Evolutionary conservation across 306 rosid genomes (phyloP).

Genomic region (Rosa lucieae): DNA sequence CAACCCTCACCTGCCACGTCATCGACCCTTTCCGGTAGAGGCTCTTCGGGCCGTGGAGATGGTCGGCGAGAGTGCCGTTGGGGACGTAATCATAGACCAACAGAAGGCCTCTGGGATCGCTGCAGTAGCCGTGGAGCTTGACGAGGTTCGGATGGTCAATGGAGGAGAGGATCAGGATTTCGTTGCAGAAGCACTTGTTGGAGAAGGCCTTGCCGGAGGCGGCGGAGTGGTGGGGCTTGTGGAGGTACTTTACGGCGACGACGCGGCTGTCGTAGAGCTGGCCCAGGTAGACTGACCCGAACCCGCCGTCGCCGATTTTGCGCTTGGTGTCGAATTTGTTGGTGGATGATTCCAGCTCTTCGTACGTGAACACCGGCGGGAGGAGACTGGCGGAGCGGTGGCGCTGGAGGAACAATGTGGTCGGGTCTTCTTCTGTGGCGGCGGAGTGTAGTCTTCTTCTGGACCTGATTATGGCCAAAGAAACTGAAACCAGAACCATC

Average conservation of each 20-base stretch:
- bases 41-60: conserved; percentile 62
- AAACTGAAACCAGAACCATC: conserved; percentile 33
- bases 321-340: conserved; percentile 72
- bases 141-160: conserved; percentile 86
- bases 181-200: conserved; percentile 86
- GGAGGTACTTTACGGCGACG: conserved; percentile 86
- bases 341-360: conserved; percentile 66
- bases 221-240: conserved; percentile 47
- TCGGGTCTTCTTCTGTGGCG: conserved; percentile 60
- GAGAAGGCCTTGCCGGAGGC: conserved; percentile 51
- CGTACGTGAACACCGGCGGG: conserved; percentile 86
- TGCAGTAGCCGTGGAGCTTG: conserved; percentile 91
- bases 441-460: conserved; percentile 36
- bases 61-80: conserved; percentile 88
- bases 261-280: conserved; percentile 63
- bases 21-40: conserved; percentile 40
- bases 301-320: conserved; percentile 96
- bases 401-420: conserved; percentile 65
- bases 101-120: conserved; percentile 81
- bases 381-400: conserved; percentile 67
- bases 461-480: conserved; percentile 38
- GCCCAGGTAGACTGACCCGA: conserved; percentile 83
- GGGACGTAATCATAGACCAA: conserved; percentile 83
- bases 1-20: conserved; percentile 72
- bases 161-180: conserved; percentile 80